A percentile compares a stretch with the other conserved stretches of the same genome.
These are phyloP conservation scores for Monosporascus sp. DNA, from an alignment of 2,329 filamentous ascomycete species.

Conservation along the genomic window DNA sequence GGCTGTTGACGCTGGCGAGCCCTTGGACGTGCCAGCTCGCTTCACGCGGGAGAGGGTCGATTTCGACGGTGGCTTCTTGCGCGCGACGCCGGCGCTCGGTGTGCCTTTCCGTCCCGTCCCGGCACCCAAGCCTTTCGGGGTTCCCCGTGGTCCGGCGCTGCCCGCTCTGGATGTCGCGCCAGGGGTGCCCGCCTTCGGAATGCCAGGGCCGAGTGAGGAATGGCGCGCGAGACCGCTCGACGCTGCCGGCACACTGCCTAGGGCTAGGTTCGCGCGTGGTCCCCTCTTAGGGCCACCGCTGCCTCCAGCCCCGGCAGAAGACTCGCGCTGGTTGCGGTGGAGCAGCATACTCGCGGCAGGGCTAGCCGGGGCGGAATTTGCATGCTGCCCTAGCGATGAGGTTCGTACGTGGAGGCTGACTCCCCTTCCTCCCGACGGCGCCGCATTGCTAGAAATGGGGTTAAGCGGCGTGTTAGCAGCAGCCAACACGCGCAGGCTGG, in stretches of 20 bases:
- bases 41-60: constrained; percentile 61
- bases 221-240: constrained; percentile 59
- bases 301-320: constrained; percentile 51
- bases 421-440: constrained; percentile 37
- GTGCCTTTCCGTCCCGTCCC: constrained; percentile 42
- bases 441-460: constrained; percentile 34
- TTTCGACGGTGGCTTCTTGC: constrained; percentile 40
- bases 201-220: constrained; percentile 58
- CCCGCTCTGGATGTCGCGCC: constrained; percentile 44
- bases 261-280: constrained; percentile 42
- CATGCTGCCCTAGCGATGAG: constrained; percentile 44
- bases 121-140: constrained; percentile 38
- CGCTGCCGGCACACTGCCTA: constrained; percentile 43
- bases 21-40: constrained; percentile 48
- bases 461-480: constrained; percentile 32
- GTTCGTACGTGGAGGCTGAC: constrained; percentile 44
- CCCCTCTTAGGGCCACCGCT: constrained; percentile 45
- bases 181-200: constrained; percentile 45
- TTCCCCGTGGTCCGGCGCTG: constrained; percentile 55
- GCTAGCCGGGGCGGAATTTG: constrained; percentile 55
- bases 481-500: constrained; percentile 31
- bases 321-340: constrained; percentile 51
- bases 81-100: constrained; percentile 23
- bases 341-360: constrained; percentile 58
- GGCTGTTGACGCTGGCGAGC: constrained; percentile 58